These are phyloP conservation scores for Echinosophora koreensis DNA, from an alignment of 306 rosid genomes.

Conservation along the genomic window DNA sequence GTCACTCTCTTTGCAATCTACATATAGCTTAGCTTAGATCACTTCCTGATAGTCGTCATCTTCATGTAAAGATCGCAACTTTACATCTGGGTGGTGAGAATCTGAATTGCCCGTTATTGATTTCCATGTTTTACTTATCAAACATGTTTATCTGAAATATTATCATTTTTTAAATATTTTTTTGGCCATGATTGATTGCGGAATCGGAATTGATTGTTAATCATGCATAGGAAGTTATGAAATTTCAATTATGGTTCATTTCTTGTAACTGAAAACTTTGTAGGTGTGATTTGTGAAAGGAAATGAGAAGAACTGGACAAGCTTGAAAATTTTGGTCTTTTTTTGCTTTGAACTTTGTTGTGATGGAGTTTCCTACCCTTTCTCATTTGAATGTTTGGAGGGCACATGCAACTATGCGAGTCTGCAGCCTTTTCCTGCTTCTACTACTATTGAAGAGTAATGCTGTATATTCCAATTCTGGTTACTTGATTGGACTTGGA, in stretches of 20 bases:
- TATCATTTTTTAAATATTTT: neutral
- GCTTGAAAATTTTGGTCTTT: slow-evolving; percentile 19
- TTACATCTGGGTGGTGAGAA: slow-evolving; percentile 38
- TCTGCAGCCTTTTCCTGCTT: slow-evolving; percentile 42
- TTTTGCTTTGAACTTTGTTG: slow-evolving; percentile 30
- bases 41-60: slow-evolving; percentile 3
- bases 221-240: slow-evolving; percentile 1
- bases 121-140: neutral
- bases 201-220: slow-evolving; percentile 12
- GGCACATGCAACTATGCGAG: slow-evolving; percentile 36
- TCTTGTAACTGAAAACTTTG: neutral
- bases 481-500: slow-evolving; percentile 84
- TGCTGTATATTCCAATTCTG: slow-evolving; percentile 54
- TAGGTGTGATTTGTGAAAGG: slow-evolving; percentile 47
- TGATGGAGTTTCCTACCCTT: slow-evolving; percentile 40
- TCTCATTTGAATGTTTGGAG: slow-evolving; percentile 35
- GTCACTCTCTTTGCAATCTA: neutral
- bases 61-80: slow-evolving; percentile 41
- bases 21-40: neutral
- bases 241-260: neutral
- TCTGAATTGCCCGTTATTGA: slow-evolving; percentile 25
- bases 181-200: neutral
- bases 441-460: slow-evolving; percentile 40
- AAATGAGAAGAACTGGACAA: slow-evolving; percentile 37
- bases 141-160: neutral